A percentile compares a stretch with the other conserved stretches of the same genome.
These are phyloP conservation scores for Geoglossum glabrum DNA, from an alignment of 495 filamentous ascomycete species.

Conservation along the genomic window DNA sequence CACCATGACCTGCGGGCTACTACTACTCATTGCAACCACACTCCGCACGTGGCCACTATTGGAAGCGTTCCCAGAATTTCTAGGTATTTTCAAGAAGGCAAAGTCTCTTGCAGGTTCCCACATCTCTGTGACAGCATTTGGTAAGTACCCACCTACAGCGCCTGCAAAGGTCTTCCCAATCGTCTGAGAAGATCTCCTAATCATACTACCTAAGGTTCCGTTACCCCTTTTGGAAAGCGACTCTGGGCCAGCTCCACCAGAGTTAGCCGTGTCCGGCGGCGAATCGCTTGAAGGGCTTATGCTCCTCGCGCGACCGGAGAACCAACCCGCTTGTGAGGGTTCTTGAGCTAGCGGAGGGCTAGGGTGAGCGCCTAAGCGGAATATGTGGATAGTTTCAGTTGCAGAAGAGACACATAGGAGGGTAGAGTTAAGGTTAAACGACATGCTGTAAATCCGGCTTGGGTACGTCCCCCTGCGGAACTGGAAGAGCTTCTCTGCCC, in stretches of 20 bases:
- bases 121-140: slow-evolving; percentile 83
- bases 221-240: slow-evolving; percentile 12
- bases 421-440: slow-evolving; percentile 89
- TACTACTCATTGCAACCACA: slow-evolving; percentile 89
- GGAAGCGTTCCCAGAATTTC: slow-evolving; percentile 24
- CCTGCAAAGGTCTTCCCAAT: slow-evolving; percentile 81
- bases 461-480: slow-evolving; percentile 90
- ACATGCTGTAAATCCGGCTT: slow-evolving; percentile 92
- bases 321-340: slow-evolving; percentile 4
- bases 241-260: neutral
- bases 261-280: neutral
- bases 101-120: slow-evolving; percentile 94
- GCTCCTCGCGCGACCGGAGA: slow-evolving; percentile 9
- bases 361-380: slow-evolving; percentile 37
- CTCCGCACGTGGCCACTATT: slow-evolving; percentile 36
- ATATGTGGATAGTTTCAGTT: slow-evolving; percentile 94
- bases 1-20: slow-evolving; percentile 88
- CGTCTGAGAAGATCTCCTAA: slow-evolving; percentile 90
- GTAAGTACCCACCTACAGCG: slow-evolving; percentile 76
- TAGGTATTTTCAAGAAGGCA: slow-evolving; percentile 88
- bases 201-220: slow-evolving; percentile 60
- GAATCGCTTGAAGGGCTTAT: slow-evolving; percentile 10
- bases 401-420: slow-evolving; percentile 88
- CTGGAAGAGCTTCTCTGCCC: slow-evolving; percentile 79
- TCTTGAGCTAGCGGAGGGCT: slow-evolving; percentile 4